A percentile compares a stretch with the other conserved stretches of the same genome.
Evolutionary conservation across 306 rosid genomes (phyloP).

Genomic region (Gastrolobium bilobum): DNA sequence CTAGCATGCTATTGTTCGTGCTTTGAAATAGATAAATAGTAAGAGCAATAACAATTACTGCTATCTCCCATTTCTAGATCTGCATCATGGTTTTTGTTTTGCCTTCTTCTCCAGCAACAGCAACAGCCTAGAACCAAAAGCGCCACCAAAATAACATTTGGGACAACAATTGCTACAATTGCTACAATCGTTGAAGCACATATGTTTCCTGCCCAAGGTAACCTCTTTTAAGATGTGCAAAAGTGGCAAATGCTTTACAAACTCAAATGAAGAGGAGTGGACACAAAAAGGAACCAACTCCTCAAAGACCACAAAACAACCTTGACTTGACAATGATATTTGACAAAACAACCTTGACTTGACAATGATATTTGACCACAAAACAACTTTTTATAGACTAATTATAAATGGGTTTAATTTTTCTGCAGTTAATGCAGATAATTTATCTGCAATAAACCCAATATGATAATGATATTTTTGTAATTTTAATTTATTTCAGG

Average conservation of each 20-base stretch:
- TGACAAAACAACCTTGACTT: too few relatives aligned
- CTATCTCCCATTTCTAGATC: neutral
- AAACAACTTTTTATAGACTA: too few relatives aligned
- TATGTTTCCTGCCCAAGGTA: constrained; percentile 21
- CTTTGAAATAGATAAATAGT: neutral
- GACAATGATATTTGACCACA: too few relatives aligned
- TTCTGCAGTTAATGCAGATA: too few relatives aligned
- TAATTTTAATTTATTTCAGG: too few relatives aligned
- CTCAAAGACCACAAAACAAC: neutral
- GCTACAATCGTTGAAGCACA: neutral
- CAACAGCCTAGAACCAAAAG: constrained; percentile 40
- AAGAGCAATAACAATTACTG: constrained; percentile 10
- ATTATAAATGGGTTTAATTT: too few relatives aligned
- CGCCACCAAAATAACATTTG: constrained; percentile 28
- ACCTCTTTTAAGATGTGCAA: neutral
- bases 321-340: too few relatives aligned
- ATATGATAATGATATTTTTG: too few relatives aligned
- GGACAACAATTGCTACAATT: constrained; percentile 43
- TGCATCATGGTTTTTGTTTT: constrained; percentile 17
- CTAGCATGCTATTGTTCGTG: neutral
- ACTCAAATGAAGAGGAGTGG: neutral
- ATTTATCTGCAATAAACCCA: too few relatives aligned
- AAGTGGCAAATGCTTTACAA: neutral
- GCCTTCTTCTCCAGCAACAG: constrained; percentile 43
- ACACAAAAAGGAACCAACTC: neutral